phyloP scores from a whole-genome alignment of 2,329 filamentous ascomycete species.

The Plectosphaerella plurivora region DNA sequence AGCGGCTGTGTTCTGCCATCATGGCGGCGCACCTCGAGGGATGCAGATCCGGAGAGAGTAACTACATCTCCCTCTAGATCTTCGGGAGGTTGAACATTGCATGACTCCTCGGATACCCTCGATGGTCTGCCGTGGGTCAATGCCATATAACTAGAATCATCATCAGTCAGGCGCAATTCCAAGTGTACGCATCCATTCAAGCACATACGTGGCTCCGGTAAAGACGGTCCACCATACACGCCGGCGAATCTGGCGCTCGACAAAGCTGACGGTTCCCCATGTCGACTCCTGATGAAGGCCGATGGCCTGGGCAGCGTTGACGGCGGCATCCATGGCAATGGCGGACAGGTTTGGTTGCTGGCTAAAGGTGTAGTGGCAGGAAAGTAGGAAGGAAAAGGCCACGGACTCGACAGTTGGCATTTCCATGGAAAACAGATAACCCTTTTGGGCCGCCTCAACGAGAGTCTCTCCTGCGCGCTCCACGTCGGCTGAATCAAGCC shows the following conservation, averaged over 20 bases:
- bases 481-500: background rate
- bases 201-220: background rate
- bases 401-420: constrained; percentile 2
- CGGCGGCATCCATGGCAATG: background rate
- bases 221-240: background rate
- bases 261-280: background rate
- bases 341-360: background rate
- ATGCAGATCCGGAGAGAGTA: background rate
- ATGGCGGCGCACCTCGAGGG: background rate
- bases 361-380: background rate
- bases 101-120: background rate
- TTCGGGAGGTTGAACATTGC: background rate
- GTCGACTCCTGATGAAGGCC: background rate
- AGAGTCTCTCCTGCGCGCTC: background rate
- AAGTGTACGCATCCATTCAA: background rate
- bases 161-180: background rate
- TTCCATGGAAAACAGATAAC: background rate
- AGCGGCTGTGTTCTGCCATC: too few species aligned
- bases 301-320: background rate
- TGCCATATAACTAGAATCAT: background rate
- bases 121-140: background rate
- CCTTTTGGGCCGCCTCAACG: background rate
- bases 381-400: background rate
- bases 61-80: background rate
- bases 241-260: background rate